Base-by-base conservation (phyloP, 345 rosid species). In the Boechera divaricarpa region DNA sequence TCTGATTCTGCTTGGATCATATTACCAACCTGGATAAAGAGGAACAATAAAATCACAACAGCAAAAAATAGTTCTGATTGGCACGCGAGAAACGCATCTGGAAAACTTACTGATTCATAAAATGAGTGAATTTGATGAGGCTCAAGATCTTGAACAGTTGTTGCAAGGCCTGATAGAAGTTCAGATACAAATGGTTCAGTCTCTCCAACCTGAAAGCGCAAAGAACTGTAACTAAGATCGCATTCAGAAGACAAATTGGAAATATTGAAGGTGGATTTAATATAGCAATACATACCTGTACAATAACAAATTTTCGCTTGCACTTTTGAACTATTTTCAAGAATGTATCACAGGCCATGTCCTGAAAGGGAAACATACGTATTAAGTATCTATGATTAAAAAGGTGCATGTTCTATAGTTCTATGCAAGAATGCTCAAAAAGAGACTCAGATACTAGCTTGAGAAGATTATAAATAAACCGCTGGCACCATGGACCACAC, bases 1-100 rank as follows among this genome's bases (percentile, higher is more conserved):
- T 91, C 99, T 84, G 99, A 57, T 82, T 96, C 99, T 31, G 99
- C 99, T 80, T 93, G 99, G 71, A 96, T 90, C 99, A 96, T 96
- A 78, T 87, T 89, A 67, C 91, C 97, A 68, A 96, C 99, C 99
- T 96, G 76, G 78, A 79, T 49, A 59, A 2, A 74, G 4, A 70
- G 61, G 41, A 55, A 33, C 55, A 15, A 26, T 65, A 55, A 56
- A 56, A 38, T 48, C 58, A 26, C 29, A 51, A 42, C 13, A 57
- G n/a, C 66, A 28, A 28, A 13, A 32, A 47, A 72, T 18, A 9
- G 32, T 48, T 69, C 74, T 55, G 36, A 64, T 29, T 60, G 28
- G 56, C 72, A 44, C 15, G 26, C 57, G 8, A 16, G 35, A 24
- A 49, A 60, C 49, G 18, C 49, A 36, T 58, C 47, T 48, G 54